Evolutionary conservation across 192 early-diverging fungal genomes (phyloP).

Genomic region (Rhizoclosmatium globosum): DNA sequence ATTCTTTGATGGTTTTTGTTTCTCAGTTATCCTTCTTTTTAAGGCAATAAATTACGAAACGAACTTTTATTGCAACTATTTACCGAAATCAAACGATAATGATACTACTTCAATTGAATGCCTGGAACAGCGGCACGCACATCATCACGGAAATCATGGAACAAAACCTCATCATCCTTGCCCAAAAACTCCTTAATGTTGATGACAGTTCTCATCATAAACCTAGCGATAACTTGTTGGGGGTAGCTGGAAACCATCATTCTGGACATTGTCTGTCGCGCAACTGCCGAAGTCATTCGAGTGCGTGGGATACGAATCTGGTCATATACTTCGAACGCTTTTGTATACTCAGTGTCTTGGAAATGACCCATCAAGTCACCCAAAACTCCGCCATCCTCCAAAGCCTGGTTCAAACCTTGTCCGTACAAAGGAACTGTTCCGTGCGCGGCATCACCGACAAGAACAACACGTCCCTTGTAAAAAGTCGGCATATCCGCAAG

Average conservation of each 20-base stretch:
- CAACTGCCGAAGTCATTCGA: not conserved
- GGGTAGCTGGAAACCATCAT: not conserved
- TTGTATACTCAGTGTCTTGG: not conserved
- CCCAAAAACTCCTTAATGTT: not conserved
- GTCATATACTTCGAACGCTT: not conserved
- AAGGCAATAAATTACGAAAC: too few species aligned
- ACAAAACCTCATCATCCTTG: not conserved
- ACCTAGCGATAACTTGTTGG: not conserved
- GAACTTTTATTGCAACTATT: too few species aligned
- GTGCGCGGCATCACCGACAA: conserved; percentile 12
- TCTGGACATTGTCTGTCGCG: not conserved
- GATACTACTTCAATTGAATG: too few species aligned
- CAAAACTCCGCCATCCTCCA: conserved; percentile 5
- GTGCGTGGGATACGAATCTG: not conserved
- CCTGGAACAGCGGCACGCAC: not conserved
- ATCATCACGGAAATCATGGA: not conserved
- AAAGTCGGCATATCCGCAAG: conserved; percentile 5
- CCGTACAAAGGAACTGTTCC: conserved; percentile 4
- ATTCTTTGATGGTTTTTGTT: too few species aligned
- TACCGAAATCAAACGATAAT: too few species aligned
- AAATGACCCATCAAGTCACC: conserved; percentile 7
- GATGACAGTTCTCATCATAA: conserved; percentile 3
- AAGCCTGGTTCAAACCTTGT: not conserved
- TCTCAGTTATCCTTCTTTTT: too few species aligned
- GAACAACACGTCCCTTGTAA: not conserved